These are phyloP conservation scores for Fallopia convolvulus DNA, from an alignment of 148 eudicot genomes.

Conservation along the genomic window DNA sequence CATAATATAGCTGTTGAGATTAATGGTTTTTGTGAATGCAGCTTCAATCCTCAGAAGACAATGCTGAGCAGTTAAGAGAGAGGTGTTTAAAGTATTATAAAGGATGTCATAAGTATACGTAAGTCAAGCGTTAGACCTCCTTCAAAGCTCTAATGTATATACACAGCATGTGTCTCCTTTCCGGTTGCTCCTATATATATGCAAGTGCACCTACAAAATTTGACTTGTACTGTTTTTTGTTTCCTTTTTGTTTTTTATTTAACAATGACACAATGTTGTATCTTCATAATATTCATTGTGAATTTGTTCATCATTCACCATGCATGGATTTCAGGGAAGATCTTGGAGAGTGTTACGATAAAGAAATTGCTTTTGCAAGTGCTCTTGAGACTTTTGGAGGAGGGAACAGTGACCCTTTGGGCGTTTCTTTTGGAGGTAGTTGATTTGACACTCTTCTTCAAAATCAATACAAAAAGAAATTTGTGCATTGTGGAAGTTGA, in stretches of 20 bases:
- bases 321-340: slow-evolving; percentile 54
- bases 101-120: slow-evolving; percentile 89
- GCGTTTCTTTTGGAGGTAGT: slow-evolving; percentile 80
- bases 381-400: slow-evolving; percentile 75
- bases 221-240: neutral
- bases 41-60: slow-evolving; percentile 75
- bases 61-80: slow-evolving; percentile 57
- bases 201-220: too few species aligned
- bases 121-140: slow-evolving; percentile 19
- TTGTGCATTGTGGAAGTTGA: neutral
- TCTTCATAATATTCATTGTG: neutral
- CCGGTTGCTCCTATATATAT: too few species aligned
- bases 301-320: neutral
- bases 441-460: neutral
- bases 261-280: neutral
- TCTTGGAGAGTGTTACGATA: slow-evolving; percentile 87
- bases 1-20: neutral
- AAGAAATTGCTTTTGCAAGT: slow-evolving; percentile 69
- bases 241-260: too few species aligned
- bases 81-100: slow-evolving; percentile 60
- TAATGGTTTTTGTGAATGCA: slow-evolving; percentile 19
- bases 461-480: neutral
- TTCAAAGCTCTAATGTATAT: neutral
- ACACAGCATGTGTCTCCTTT: too few species aligned
- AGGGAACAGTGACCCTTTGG: slow-evolving; percentile 67